Conservation (phyloP, 768 basidiomycete species). For the Podaxis mareebaensis region DNA sequence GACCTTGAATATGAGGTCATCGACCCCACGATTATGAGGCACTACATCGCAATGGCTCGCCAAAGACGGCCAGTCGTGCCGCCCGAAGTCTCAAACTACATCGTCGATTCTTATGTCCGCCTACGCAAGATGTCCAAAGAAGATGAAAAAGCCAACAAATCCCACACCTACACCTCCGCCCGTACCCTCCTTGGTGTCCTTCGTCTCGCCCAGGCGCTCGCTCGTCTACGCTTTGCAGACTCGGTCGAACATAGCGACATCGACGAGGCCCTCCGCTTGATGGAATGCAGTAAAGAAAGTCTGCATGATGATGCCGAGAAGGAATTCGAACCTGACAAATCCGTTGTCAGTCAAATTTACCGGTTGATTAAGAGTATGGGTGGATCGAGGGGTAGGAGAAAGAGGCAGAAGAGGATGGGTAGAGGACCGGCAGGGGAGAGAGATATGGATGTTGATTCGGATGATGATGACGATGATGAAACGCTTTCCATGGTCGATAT, state of each 20-base stretch:
- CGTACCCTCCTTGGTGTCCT: constrained; percentile 94
- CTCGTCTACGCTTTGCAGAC: constrained; percentile 84
- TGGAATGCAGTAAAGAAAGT: constrained; percentile 96
- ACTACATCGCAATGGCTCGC: constrained; percentile 93
- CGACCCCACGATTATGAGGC: constrained; percentile 89
- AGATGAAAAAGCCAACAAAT: constrained; percentile 84
- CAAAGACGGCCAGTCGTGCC: constrained; percentile 90
- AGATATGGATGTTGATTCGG: constrained; percentile 69
- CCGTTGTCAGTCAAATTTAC: constrained; percentile 82
- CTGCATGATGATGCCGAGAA: constrained; percentile 78
- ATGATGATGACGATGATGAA: constrained; percentile 65
- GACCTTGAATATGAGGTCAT: constrained; percentile 82
- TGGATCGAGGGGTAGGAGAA: constrained; percentile 35
- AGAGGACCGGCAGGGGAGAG: constrained; percentile 71
- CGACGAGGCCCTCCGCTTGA: constrained; percentile 93
- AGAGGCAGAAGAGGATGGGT: constrained; percentile 53
- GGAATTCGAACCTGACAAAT: constrained; percentile 72
- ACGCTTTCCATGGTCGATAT: constrained; percentile 87
- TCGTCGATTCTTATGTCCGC: constrained; percentile 94
- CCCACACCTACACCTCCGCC: constrained; percentile 93
- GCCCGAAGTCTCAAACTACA: constrained; percentile 82
- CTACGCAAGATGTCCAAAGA: constrained; percentile 92
- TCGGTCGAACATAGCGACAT: constrained; percentile 85
- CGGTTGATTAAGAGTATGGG: constrained; percentile 90
- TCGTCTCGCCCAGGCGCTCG: constrained; percentile 92